Conservation (phyloP, 2,329 filamentous ascomycete genomes). For the Cryphonectria carpinicola region DNA sequence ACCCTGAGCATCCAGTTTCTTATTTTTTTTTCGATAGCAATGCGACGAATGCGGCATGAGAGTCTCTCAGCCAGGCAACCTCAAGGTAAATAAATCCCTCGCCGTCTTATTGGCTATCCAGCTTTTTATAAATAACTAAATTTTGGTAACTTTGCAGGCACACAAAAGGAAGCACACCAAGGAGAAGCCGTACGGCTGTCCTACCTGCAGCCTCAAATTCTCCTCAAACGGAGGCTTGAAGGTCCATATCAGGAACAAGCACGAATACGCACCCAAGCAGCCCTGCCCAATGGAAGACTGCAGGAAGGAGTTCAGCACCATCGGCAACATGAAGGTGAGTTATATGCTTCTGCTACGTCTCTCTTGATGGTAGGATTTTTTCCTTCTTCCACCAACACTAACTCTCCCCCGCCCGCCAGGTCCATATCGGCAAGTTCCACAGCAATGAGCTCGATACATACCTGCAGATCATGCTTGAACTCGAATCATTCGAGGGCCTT, state of each 20-base stretch:
- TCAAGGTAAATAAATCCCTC: constrained; percentile 68
- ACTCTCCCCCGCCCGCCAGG: neutral
- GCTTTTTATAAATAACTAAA: neutral
- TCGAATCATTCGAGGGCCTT: constrained; percentile 44
- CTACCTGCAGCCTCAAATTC: constrained; percentile 79
- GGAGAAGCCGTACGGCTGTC: constrained; percentile 81
- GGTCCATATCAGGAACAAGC: constrained; percentile 76
- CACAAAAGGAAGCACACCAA: constrained; percentile 88
- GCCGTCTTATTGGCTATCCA: neutral
- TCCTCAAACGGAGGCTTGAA: constrained; percentile 85
- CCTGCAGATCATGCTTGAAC: constrained; percentile 12
- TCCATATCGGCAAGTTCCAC: constrained; percentile 27
- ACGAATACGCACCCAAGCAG: constrained; percentile 77
- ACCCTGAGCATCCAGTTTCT: neutral
- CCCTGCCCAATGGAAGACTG: constrained; percentile 82
- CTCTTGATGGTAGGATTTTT: neutral
- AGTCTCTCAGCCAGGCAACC: constrained; percentile 89
- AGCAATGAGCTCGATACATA: constrained; percentile 2
- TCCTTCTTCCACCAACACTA: neutral
- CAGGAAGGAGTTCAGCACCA: constrained; percentile 84
- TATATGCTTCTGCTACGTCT: neutral
- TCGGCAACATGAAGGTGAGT: constrained; percentile 86
- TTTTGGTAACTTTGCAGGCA: constrained; percentile 55
- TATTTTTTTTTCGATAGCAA: constrained; percentile 30
- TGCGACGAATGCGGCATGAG: constrained; percentile 66